phyloP scores from a whole-genome alignment of 208 protist genomes.

The Leishmania mexicana region DNA sequence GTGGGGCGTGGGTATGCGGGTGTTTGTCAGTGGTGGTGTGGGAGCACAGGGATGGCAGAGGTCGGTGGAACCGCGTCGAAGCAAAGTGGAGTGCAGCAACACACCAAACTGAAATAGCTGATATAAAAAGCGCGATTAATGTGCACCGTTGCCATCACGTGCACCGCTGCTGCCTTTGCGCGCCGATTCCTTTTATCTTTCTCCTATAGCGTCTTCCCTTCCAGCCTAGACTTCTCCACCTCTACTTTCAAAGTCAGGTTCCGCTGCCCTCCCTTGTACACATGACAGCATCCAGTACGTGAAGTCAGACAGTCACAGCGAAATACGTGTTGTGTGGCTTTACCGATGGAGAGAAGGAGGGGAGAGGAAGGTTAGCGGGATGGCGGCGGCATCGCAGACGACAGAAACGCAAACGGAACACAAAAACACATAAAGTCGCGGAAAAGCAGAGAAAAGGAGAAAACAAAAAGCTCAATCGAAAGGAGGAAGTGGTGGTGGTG shows the following conservation, averaged over 20 bases:
- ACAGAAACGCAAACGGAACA: neutral
- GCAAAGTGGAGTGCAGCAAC: neutral
- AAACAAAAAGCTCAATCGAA: neutral
- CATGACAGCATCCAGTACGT: neutral
- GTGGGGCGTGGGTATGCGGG: neutral
- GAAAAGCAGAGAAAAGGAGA: constrained; percentile 16
- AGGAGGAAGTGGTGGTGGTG: neutral
- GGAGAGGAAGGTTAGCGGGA: neutral
- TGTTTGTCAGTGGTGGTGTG: neutral
- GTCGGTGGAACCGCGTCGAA: neutral
- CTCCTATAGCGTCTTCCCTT: too few relatives aligned
- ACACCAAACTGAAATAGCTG: neutral
- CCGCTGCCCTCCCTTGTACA: neutral
- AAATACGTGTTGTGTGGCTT: neutral
- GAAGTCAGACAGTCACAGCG: neutral
- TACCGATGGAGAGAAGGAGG: neutral
- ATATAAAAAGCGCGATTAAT: neutral
- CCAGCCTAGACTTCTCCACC: neutral
- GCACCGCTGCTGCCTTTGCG: neutral
- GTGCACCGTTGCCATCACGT: neutral
- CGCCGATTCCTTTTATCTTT: neutral
- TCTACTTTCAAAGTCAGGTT: neutral
- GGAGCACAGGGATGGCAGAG: neutral
- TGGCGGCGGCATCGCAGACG: neutral
- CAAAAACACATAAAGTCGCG: neutral